Percentiles rank a stretch among this genome's conserved stretches.
Evolutionary conservation across 139 green algal genomes (phyloP).

Genomic region (Micromonas commoda): DNA sequence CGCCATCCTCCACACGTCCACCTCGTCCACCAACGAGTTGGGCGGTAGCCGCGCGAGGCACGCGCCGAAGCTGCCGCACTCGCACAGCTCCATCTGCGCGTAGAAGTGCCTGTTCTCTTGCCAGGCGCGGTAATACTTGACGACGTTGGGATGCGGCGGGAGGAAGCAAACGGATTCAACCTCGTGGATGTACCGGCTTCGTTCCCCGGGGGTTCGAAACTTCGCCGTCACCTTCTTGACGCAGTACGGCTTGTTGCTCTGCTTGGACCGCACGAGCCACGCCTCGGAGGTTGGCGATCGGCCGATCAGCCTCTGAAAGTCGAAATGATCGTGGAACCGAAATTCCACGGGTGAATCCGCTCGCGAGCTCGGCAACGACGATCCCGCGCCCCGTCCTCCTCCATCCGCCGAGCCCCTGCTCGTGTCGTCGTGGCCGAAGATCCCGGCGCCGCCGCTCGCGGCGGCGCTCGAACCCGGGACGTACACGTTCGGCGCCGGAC

Average conservation of each 20-base stretch:
- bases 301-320: constrained; percentile 56
- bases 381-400: neutral
- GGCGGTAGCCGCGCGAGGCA: neutral
- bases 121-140: constrained; percentile 65
- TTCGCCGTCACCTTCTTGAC: constrained; percentile 40
- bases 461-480: too few species aligned
- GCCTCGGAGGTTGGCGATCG: constrained; percentile 48
- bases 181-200: constrained; percentile 52
- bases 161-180: constrained; percentile 57
- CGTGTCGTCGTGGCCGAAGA: too few species aligned
- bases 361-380: constrained; percentile 29
- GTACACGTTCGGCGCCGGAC: too few species aligned
- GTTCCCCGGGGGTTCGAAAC: constrained; percentile 36
- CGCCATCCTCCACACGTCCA: constrained; percentile 12
- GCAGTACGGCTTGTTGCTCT: constrained; percentile 48
- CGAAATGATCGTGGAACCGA: constrained; percentile 64
- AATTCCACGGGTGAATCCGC: too few species aligned
- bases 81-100: constrained; percentile 59
- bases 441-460: too few species aligned
- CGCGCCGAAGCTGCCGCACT: constrained; percentile 35
- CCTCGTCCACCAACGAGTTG: neutral
- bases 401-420: too few species aligned
- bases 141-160: constrained; percentile 60
- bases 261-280: constrained; percentile 51
- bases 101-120: constrained; percentile 71